Evolutionary conservation across 139 green algal genomes (phyloP).

Genomic region (Raphidocelis subcapitata): DNA sequence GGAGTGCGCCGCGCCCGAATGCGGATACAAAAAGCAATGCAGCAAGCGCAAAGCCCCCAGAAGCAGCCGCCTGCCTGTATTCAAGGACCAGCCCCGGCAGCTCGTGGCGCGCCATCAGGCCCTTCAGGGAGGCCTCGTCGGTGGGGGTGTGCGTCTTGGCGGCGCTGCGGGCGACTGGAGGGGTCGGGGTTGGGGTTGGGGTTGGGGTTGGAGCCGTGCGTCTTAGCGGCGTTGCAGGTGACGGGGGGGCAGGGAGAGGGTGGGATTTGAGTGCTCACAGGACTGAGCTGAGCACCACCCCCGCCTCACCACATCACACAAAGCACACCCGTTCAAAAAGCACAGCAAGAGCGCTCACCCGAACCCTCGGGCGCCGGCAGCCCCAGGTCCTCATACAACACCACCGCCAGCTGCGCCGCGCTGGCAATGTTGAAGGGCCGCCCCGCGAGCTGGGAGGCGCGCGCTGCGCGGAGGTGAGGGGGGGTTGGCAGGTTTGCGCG

Average conservation of each 20-base stretch:
- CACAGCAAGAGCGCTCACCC: neutral
- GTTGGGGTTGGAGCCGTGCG: too few species aligned
- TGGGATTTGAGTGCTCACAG: too few species aligned
- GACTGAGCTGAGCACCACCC: too few species aligned
- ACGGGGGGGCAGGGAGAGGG: too few species aligned
- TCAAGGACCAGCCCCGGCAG: slow-evolving; percentile 63
- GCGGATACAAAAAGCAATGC: too few species aligned
- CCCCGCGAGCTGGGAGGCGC: slow-evolving; percentile 28
- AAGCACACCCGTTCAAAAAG: too few species aligned
- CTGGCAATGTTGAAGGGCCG: slow-evolving; percentile 53
- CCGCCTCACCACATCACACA: too few species aligned
- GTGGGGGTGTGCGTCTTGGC: slow-evolving; percentile 29
- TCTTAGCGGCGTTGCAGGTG: too few species aligned
- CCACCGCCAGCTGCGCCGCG: slow-evolving; percentile 45
- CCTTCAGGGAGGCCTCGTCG: slow-evolving; percentile 49
- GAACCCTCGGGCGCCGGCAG: slow-evolving; percentile 20
- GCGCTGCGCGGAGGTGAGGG: neutral
- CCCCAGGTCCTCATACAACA: slow-evolving; percentile 42
- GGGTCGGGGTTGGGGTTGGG: too few species aligned
- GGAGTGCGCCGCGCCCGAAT: too few species aligned
- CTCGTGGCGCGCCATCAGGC: slow-evolving; percentile 46
- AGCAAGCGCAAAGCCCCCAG: too few species aligned
- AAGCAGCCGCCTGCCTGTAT: slow-evolving; percentile 47
- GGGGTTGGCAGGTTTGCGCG: neutral
- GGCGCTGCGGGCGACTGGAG: too few species aligned